phyloP scores from a whole-genome alignment of 2,329 filamentous ascomycete genomes.

The Colletotrichum tamarilloi region DNA sequence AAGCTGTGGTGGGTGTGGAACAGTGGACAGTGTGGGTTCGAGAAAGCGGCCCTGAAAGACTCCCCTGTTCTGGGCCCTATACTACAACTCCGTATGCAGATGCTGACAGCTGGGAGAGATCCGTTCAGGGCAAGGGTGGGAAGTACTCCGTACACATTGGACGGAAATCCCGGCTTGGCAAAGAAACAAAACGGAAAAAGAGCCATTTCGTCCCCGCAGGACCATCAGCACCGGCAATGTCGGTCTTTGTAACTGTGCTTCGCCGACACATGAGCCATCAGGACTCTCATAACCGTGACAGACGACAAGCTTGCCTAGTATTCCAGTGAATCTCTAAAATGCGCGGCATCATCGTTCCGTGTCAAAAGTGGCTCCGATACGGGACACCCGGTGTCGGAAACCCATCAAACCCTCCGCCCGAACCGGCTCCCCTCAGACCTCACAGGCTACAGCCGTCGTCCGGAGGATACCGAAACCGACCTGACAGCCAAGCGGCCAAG shows the following conservation, averaged over 20 bases:
- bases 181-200: not conserved
- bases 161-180: not conserved
- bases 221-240: not conserved
- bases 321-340: not conserved
- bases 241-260: not conserved
- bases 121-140: too few relatives aligned
- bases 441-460: not conserved
- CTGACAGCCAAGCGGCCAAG: conserved; percentile 11
- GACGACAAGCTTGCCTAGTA: not conserved
- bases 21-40: not conserved
- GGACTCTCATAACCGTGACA: not conserved
- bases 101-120: not conserved
- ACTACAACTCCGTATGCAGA: not conserved
- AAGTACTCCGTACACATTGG: not conserved
- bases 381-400: not conserved
- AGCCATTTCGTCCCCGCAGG: not conserved
- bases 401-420: not conserved
- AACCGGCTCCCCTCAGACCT: not conserved
- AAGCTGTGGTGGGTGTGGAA: not conserved
- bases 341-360: not conserved
- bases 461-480: conserved; percentile 9
- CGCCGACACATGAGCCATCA: not conserved
- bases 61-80: not conserved
- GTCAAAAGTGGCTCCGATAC: not conserved
- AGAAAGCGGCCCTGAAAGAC: not conserved